Conservation (phyloP, 106 monocot species). For the Platanthera zijinensis region DNA sequence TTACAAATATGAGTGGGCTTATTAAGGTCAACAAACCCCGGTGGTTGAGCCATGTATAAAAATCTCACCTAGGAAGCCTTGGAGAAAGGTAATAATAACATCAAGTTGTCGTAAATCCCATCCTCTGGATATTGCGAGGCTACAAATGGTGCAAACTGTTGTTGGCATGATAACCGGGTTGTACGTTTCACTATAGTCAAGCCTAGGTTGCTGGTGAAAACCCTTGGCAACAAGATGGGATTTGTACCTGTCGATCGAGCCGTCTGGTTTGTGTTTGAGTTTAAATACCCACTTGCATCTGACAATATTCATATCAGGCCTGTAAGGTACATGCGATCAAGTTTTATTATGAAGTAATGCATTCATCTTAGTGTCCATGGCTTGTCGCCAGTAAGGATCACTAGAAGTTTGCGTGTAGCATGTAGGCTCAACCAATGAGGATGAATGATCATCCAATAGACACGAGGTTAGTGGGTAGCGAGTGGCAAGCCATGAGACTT, state of each 20-base stretch:
- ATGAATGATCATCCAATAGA: no score
- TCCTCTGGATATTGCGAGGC: not conserved
- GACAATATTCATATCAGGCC: not conserved
- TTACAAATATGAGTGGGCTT: not conserved
- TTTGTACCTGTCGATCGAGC: not conserved
- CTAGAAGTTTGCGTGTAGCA: no score
- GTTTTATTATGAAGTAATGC: not conserved
- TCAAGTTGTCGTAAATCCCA: not conserved
- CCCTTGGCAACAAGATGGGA: not conserved
- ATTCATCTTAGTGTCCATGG: no score
- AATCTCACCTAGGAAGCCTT: not conserved
- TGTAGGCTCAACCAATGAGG: no score
- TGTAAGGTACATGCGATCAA: not conserved
- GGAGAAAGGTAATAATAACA: not conserved
- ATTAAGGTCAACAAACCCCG: not conserved
- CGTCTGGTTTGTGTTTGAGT: not conserved
- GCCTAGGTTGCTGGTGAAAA: not conserved
- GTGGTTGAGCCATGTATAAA: not conserved
- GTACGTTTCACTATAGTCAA: not conserved
- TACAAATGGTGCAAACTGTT: not conserved
- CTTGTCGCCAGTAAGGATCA: no score
- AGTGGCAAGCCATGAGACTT: no score
- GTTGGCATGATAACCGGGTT: not conserved
- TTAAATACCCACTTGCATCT: not conserved
- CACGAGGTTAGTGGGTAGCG: no score